These are phyloP conservation scores for Volvox africanus DNA, from an alignment of 139 green algal genomes.

Conservation along the genomic window DNA sequence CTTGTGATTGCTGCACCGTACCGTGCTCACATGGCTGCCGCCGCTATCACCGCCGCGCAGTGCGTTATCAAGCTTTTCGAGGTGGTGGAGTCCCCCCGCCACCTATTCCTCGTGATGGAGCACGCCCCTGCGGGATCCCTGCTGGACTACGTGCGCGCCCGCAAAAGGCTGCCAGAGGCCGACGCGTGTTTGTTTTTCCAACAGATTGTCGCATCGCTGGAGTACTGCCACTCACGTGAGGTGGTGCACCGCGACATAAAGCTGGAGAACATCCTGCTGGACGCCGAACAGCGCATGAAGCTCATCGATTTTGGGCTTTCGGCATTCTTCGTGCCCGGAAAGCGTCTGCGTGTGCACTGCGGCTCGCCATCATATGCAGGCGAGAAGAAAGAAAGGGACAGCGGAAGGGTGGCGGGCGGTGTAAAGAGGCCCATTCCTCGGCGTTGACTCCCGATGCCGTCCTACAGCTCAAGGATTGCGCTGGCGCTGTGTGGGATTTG, in stretches of 20 bases:
- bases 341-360: conserved; percentile 77
- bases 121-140: conserved; percentile 82
- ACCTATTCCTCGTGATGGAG: conserved; percentile 94
- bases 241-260: conserved; percentile 64
- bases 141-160: conserved; percentile 88
- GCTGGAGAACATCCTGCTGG: conserved; percentile 90
- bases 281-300: conserved; percentile 72
- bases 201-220: conserved; percentile 79
- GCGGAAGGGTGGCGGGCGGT: too few relatives aligned
- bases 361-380: conserved; percentile 72
- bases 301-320: conserved; percentile 86
- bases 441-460: too few relatives aligned
- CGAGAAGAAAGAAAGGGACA: not conserved
- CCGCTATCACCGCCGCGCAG: not conserved
- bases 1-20: too few relatives aligned
- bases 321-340: conserved; percentile 70
- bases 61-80: conserved; percentile 73
- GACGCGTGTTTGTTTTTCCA: conserved; percentile 80
- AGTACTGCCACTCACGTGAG: conserved; percentile 85
- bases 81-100: conserved; percentile 75
- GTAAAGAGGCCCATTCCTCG: not conserved
- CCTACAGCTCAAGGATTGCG: too few relatives aligned
- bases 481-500: too few relatives aligned
- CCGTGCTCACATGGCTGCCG: not conserved
- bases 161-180: conserved; percentile 83